Evolutionary conservation across 495 filamentous ascomycete species (phyloP).

Genomic region (Diplogelasinospora grovesii): DNA sequence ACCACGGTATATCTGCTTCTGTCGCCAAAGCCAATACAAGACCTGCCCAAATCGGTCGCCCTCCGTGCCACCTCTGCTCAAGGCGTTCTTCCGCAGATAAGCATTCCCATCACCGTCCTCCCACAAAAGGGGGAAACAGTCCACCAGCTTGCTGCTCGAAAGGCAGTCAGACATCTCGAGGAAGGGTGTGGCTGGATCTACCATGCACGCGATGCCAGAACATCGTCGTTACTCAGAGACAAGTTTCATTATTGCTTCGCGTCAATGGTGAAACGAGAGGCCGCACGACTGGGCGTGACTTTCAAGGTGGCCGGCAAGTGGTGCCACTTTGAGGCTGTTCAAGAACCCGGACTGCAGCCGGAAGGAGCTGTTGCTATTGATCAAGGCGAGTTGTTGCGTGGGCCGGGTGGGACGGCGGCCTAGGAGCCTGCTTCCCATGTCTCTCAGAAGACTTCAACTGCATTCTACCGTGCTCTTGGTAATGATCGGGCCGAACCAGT

Average conservation of each 20-base stretch:
- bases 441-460: no score
- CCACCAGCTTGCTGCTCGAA: conserved; percentile 63
- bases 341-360: conserved; percentile 27
- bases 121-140: conserved; percentile 47
- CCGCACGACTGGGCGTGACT: conserved; percentile 52
- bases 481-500: no score
- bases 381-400: no score
- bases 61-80: conserved; percentile 48
- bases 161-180: conserved; percentile 61
- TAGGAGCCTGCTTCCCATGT: no score
- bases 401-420: no score
- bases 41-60: conserved; percentile 47
- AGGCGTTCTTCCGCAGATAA: conserved; percentile 52
- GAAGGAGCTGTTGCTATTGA: no score
- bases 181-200: conserved; percentile 60
- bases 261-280: conserved; percentile 56
- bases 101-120: conserved; percentile 53
- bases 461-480: no score
- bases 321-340: conserved; percentile 65
- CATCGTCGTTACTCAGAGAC: conserved; percentile 40
- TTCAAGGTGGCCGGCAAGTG: conserved; percentile 62
- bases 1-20: conserved; percentile 59
- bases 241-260: conserved; percentile 41
- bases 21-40: conserved; percentile 37
- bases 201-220: conserved; percentile 34